Evolutionary conservation across 805 yeast genomes (phyloP).

Genomic region (Blastobotrys muscicola): DNA sequence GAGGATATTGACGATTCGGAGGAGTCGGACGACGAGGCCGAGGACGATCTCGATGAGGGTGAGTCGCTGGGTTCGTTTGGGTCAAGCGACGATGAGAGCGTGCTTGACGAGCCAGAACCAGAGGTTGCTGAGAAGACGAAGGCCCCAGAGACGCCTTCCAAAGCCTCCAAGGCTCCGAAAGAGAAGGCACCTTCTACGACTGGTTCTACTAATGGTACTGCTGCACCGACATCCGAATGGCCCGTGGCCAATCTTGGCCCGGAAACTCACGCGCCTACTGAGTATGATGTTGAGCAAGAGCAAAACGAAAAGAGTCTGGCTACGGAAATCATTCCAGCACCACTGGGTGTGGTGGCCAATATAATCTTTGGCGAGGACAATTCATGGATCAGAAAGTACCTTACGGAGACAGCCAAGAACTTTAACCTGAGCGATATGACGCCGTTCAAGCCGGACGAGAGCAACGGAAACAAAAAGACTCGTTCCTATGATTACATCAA

Average conservation of each 20-base stretch:
- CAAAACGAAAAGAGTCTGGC: conserved; percentile 44
- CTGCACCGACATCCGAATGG: conserved; percentile 10
- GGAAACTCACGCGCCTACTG: conserved; percentile 48
- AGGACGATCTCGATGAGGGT: background rate
- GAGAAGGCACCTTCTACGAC: conserved; percentile 2
- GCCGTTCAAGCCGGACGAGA: conserved; percentile 14
- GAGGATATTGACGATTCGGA: conserved; percentile 3
- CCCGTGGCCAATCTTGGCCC: conserved; percentile 52
- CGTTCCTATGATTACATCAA: conserved; percentile 55
- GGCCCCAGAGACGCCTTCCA: background rate
- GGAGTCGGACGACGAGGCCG: background rate
- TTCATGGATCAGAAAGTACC: conserved; percentile 34
- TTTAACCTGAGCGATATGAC: conserved; percentile 22
- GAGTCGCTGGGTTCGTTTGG: conserved; percentile 5
- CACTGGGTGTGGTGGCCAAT: conserved; percentile 67
- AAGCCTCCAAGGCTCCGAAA: background rate
- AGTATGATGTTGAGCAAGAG: conserved; percentile 35
- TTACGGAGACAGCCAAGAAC: conserved; percentile 24
- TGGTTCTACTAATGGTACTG: conserved; percentile 1
- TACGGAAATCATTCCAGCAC: conserved; percentile 49
- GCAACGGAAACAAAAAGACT: conserved; percentile 27
- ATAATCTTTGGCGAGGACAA: conserved; percentile 60
- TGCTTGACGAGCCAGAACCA: background rate
- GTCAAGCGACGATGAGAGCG: background rate
- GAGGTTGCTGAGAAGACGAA: background rate